phyloP scores from a whole-genome alignment of 2,329 filamentous ascomycete species.

The Curvularia lunata region DNA sequence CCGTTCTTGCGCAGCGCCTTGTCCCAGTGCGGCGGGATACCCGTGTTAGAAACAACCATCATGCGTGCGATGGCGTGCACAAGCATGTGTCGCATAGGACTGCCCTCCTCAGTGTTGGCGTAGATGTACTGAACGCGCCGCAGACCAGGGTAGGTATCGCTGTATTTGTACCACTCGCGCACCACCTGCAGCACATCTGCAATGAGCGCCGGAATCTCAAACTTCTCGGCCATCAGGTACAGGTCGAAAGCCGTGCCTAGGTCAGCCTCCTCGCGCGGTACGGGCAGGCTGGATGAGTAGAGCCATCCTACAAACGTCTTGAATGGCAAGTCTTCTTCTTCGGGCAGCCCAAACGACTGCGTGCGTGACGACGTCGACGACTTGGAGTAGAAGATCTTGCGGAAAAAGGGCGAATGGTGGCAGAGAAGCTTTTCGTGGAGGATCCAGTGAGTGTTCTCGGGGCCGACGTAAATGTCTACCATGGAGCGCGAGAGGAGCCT shows the following conservation, averaged over 20 bases:
- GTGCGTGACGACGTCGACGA: constrained; percentile 29
- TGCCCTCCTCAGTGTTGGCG: constrained; percentile 56
- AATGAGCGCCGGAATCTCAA: constrained; percentile 57
- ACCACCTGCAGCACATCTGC: constrained; percentile 58
- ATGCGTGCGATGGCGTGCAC: constrained; percentile 58
- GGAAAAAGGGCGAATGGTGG: constrained; percentile 61
- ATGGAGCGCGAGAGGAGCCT: constrained; percentile 62
- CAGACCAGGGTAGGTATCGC: constrained; percentile 60
- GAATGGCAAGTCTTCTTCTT: constrained; percentile 60
- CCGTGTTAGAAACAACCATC: constrained; percentile 55
- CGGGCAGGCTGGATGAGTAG: constrained; percentile 56
- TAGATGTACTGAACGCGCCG: constrained; percentile 61
- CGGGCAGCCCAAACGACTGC: constrained; percentile 57
- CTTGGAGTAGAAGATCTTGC: constrained; percentile 57
- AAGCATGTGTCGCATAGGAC: constrained; percentile 58
- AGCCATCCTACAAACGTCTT: constrained; percentile 62
- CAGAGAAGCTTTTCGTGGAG: constrained; percentile 64
- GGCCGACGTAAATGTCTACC: constrained; percentile 63
- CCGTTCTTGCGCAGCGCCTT: constrained; percentile 62
- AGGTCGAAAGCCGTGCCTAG: constrained; percentile 59
- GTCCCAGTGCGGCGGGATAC: constrained; percentile 61
- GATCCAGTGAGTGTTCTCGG: constrained; percentile 61
- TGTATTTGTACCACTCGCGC: constrained; percentile 59
- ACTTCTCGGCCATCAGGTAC: constrained; percentile 62
- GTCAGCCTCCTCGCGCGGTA: constrained; percentile 58